Base-by-base conservation (phyloP, 1,284 basidiomycete species). In the Trichosporon ovoides region DNA sequence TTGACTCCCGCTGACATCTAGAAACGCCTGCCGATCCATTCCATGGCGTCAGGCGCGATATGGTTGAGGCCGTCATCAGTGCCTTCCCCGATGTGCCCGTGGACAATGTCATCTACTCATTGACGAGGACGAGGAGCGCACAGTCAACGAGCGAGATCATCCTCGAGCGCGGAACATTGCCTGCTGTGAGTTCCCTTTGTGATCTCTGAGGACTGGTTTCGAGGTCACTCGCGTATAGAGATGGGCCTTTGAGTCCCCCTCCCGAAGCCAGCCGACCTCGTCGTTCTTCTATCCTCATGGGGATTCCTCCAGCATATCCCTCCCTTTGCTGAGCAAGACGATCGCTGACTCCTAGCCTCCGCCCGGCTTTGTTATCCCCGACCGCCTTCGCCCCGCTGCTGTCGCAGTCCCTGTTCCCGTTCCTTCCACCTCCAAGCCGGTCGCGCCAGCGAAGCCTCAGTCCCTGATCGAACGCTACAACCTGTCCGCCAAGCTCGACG, bases 91-190 rank as follows among this genome's bases (percentile, higher is more conserved):
- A 77, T 57, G 66, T 76, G 13, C 70, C 72, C 10, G 36, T 71
- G 16, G 56, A 66, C 1, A 67, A 70, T 38, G 72, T 79, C 58
- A 68, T 77, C 19, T 78, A 74, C 52, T 69, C 68, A 10, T 65
- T 79, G n/a, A 70, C 71, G 7, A 66, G 70, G 61, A 78, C 76
- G 3, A 62, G 70, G n/a, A 71, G 65, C 9, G 69, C 68, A 14
- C 74, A 78, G 64, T 55, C 67, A 12, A 78, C 77, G 6, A 69
- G 67, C 38, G 77, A 79, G 54, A 66, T 72, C 58, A 75, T 78
- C 33, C 64, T 79, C 4, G 75, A 77, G 52, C 61, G 67, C 22
- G 76, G 77, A 0, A 62, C 57, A 11, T 53, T 79, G 28, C 73
- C 73, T 36, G 57, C 64, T 52, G 77, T 78, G 52, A 51, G 75